Conservation (phyloP, 306 rosid genomes). For the Sicyos edulis region DNA sequence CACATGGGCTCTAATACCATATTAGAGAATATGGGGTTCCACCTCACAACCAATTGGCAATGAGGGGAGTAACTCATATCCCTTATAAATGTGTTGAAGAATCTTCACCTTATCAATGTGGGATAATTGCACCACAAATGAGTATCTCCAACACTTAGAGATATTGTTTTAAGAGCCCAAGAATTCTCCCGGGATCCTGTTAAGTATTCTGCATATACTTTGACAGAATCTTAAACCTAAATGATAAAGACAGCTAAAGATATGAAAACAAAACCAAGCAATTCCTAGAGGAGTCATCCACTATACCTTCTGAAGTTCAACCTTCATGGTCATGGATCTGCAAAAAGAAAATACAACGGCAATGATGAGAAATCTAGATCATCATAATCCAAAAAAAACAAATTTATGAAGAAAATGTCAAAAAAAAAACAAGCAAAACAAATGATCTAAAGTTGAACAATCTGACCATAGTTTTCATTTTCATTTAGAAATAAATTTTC, state of each 20-base stretch:
- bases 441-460: neutral
- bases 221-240: conserved; percentile 1
- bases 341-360: neutral
- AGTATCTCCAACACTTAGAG: too few species aligned
- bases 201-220: neutral
- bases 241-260: conserved; percentile 2
- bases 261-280: neutral
- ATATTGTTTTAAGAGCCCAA: conserved; percentile 1
- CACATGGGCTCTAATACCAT: too few species aligned
- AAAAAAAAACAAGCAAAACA: neutral
- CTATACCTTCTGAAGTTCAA: conserved; percentile 28
- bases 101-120: too few species aligned
- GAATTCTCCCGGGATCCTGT: neutral
- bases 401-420: neutral
- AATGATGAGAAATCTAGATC: neutral
- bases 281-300: conserved; percentile 24
- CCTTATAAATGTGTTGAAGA: too few species aligned
- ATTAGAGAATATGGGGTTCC: too few species aligned
- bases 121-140: too few species aligned
- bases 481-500: neutral
- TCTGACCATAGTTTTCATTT: neutral
- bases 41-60: too few species aligned
- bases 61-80: too few species aligned
- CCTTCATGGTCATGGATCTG: conserved; percentile 22
- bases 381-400: neutral